Base-by-base conservation (phyloP, 176 grass and related monocot genomes). In the Raddia distichophylla region DNA sequence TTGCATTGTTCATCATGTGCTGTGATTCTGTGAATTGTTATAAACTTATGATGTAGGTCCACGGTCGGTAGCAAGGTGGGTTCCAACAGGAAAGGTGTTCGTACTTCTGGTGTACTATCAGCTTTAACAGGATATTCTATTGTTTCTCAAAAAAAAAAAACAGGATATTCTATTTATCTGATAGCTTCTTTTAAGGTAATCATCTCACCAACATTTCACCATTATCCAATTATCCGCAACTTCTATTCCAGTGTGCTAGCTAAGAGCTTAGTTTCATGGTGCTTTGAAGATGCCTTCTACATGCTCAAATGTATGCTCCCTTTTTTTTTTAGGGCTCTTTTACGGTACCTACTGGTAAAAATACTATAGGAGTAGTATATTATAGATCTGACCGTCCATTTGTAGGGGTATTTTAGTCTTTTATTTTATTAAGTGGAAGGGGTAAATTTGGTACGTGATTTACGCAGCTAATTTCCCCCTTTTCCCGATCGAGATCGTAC, bases 101-200 rank as follows among this genome's bases (percentile, higher is more conserved):
- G 32, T 49, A 76, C 17, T 14, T 63, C 74, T 40, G 64, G 18
- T 56, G 76, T 45, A 60, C 73, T 79, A 45, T 50, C 59, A 15
- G 58, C 37, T 57, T 48, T 55, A 66, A 20, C 48, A 6, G 57
- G 17, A 73, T 40, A 60, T 82, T n/a, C 37, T 47, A 18, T 32
- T 58, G n/a, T n/a, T n/a, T n/a, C n/a, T n/a, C n/a, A n/a, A n/a
- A n/a, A n/a, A n/a, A n/a, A n/a, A n/a, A n/a, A n/a, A 66, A 20
- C 48, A 6, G 57, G 17, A 73, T 40, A 60, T 82, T n/a, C 37
- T 47, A 18, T 32, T 58, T 51, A 48, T 53, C 9, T 40, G 13
- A 12, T 63, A 56, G 10, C 22, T 37, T 17, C 6, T 72, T 44
- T 34, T 44, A 55, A 71, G 22, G 40, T 19, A 33, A 14, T 32